Base-by-base conservation (phyloP, 23 red algal species). In the Agarophyton chilense region DNA sequence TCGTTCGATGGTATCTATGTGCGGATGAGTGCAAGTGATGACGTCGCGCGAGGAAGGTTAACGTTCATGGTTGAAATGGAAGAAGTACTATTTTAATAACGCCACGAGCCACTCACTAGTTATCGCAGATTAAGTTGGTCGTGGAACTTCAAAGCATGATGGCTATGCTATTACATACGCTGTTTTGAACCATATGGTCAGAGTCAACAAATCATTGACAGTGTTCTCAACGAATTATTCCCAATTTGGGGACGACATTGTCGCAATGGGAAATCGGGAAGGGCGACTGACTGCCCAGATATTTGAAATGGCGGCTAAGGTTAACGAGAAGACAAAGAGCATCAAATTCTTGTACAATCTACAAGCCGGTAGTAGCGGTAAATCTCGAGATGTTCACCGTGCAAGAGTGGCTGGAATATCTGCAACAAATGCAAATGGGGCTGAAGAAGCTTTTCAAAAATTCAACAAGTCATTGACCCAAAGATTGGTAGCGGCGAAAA, bases 61-160 rank as follows among this genome's bases (percentile, higher is more conserved):
- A 99, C 97, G 22, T 99, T 99, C 64, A 94, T 96, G 90, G 94
- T 99, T 41, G 97, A 99, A 88, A 96, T 99, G 94, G 82, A 94
- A 72, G 97, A 19, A 89, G 93, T 11, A 55, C 82, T 50, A 91
- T 99, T 36, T 60, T 99, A 88, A 94, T 44, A 83, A 86, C 72
- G 93, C 97, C 31, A 80, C 93, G 26, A 60, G 43, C 10, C 88
- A 73, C 53, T 99, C 97, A 41, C 90, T 99, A n/a, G 88, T 99
- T 26, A 92, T 95, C 75, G 60, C 95, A 21, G 97, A 99, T 50
- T 93, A 99, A 56, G 78, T 99, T 29, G 93, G 97, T 24, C 79
- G 97, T 52, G 97, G 97, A 12, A 99, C 97, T 31, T 96, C 97
- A 18, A 96, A 93, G 25, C 93, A 93, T 25, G 97, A 99, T 75